phyloP scores from a whole-genome alignment of 2,329 filamentous ascomycete species.

The Chaetomium sp. region DNA sequence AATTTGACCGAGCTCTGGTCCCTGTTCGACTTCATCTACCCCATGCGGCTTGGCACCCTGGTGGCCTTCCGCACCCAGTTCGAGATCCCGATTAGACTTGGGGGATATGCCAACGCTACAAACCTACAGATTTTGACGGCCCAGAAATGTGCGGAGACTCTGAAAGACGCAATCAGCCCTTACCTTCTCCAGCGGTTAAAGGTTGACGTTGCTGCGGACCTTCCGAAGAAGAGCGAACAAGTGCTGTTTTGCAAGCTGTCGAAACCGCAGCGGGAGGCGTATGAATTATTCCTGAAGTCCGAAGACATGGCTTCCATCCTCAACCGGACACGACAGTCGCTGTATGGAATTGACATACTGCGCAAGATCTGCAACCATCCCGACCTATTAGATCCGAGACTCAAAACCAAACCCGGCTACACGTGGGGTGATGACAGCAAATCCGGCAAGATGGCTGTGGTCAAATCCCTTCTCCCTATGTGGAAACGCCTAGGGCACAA shows the following conservation, averaged over 20 bases:
- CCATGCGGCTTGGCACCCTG: constrained; percentile 87
- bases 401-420: constrained; percentile 55
- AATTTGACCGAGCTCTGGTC: constrained; percentile 95
- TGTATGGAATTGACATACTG: constrained; percentile 86
- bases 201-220: constrained; percentile 83
- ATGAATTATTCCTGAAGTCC: constrained; percentile 73
- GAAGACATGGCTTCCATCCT: constrained; percentile 82
- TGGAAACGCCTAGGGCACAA: constrained; percentile 92
- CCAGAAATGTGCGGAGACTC: constrained; percentile 83
- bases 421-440: constrained; percentile 71
- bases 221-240: constrained; percentile 93
- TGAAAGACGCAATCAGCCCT: constrained; percentile 89
- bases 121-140: constrained; percentile 93
- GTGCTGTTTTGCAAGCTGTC: constrained; percentile 95
- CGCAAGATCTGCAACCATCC: constrained; percentile 98
- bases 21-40: constrained; percentile 94
- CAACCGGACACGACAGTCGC: constrained; percentile 64
- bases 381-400: constrained; percentile 65
- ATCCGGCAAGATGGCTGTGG: constrained; percentile 94
- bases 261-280: constrained; percentile 67
- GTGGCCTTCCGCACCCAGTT: constrained; percentile 89
- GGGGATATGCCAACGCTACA: constrained; percentile 90
- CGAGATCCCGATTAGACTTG: constrained; percentile 86
- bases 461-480: constrained; percentile 76
- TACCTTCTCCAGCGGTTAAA: constrained; percentile 92